Conservation (phyloP, 129 eudicot species). For the Dittrichia graveolens region DNA sequence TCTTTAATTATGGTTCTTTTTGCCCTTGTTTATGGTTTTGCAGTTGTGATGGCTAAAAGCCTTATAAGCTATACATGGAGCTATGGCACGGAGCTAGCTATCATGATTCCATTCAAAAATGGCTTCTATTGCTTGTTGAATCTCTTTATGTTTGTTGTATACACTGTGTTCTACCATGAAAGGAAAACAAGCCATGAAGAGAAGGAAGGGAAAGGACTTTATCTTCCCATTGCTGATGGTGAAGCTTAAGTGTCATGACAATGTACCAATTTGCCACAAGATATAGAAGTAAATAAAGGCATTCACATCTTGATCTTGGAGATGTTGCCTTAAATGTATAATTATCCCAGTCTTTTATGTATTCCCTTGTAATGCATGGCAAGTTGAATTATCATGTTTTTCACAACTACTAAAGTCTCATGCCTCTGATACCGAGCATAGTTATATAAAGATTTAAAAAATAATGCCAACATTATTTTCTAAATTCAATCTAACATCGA, state of each 20-base stretch:
- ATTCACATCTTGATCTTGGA: not conserved
- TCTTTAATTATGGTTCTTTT: conserved; percentile 30
- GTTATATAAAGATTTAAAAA: too few relatives aligned
- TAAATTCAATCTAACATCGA: too few relatives aligned
- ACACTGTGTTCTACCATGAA: conserved; percentile 41
- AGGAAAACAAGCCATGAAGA: conserved; percentile 28
- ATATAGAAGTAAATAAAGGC: conserved; percentile 11
- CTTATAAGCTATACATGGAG: conserved; percentile 18
- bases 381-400: too few relatives aligned
- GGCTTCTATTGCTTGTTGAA: conserved; percentile 20
- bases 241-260: conserved; percentile 16
- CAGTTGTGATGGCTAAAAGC: conserved; percentile 6
- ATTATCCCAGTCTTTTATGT: not conserved
- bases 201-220: conserved; percentile 16
- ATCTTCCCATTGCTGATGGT: conserved; percentile 35
- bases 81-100: conserved; percentile 1
- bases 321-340: not conserved
- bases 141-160: conserved; percentile 41
- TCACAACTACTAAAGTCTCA: too few relatives aligned
- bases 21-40: not conserved
- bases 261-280: not conserved
- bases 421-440: too few relatives aligned
- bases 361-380: not conserved
- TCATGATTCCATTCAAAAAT: conserved; percentile 31
- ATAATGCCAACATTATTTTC: too few relatives aligned